Evolutionary conservation across 2,329 filamentous ascomycete genomes (phyloP), one percentile per base, ranked within the genome.

Genomic region (Pestalotiopsis sp.): DNA sequence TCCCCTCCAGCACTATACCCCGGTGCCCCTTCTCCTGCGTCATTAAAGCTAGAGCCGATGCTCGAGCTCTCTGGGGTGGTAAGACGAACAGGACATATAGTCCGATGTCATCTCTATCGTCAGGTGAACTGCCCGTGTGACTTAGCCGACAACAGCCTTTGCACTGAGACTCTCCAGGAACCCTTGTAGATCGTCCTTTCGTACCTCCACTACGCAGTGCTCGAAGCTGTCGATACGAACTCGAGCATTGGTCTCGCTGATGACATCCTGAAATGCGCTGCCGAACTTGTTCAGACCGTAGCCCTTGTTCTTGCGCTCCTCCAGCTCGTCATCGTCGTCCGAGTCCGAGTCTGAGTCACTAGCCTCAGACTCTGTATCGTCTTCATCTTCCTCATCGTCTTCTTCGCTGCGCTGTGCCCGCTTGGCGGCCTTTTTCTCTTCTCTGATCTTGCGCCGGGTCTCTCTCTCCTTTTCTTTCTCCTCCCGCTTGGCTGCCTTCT

Each of bases 161-260:
- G 94, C 91, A 80, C 94, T 98, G 77, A 99, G 80, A 67, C 91
- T 91, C 82, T 99, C 96, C 72, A 99, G 83, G 78, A 99, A 99
- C 0, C 91, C 93, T 17, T 90, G 89, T 35, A 99, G 82, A 80
- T 98, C 96, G 77, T 98, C 96, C 83, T 97, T 98, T 81, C 91
- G 91, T n/a, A 99, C 95, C 78, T 99, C 96, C 60, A 98, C 94
- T 7, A 98, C 96, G 75, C 94, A 97, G 78, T 97, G 93, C 80
- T 99, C 96, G 75, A 99, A 99, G 67, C 93, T 97, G 80, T 99
- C 96, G 76, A 98, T 97, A 69, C 94, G 85, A 22, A 98, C 94
- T 17, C 94, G 83, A 0, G 95, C 93, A 68, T 91, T 96, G 17
- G 95, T 98, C 83, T 98, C 94, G 64, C 91, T 88, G 2, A 97